Evolutionary conservation across 257 asterid genomes (phyloP).

Genomic region (Gentiana macrophylla): DNA sequence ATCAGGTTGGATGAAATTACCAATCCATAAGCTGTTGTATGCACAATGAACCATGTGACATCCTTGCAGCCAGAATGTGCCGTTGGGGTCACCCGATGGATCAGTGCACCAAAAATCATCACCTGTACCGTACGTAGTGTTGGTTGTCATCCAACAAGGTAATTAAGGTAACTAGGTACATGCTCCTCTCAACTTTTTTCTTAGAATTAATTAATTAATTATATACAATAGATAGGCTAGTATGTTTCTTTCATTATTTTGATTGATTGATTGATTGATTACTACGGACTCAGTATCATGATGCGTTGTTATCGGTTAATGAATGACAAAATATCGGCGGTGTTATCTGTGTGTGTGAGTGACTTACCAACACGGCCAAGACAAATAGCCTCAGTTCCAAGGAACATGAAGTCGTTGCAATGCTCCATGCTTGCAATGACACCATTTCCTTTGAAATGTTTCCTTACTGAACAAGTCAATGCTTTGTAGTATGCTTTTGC

Average conservation of each 20-base stretch:
- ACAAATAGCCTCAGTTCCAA: conserved; percentile 69
- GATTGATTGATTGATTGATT: too few relatives aligned
- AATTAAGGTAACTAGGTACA: too few relatives aligned
- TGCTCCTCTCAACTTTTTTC: too few relatives aligned
- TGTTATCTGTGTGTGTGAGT: too few relatives aligned
- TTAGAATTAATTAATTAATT: too few relatives aligned
- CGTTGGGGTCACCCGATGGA: conserved; percentile 88
- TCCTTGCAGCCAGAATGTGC: conserved; percentile 92
- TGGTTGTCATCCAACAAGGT: too few relatives aligned
- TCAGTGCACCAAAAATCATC: conserved; percentile 98
- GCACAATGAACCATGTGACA: conserved; percentile 99
- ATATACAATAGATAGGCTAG: too few relatives aligned
- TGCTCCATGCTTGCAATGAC: conserved; percentile 98
- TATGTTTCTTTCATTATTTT: too few relatives aligned
- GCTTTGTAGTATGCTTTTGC: conserved; percentile 86
- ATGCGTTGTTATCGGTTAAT: too few relatives aligned
- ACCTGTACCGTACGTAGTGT: conserved; percentile 31
- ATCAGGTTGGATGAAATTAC: conserved; percentile 88
- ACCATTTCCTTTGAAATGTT: conserved; percentile 89
- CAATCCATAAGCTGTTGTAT: conserved; percentile 95
- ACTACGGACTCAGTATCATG: too few relatives aligned
- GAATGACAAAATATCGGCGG: too few relatives aligned
- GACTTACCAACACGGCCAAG: conserved; percentile 88
- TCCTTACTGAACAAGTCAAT: conserved; percentile 46
- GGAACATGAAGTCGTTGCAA: conserved; percentile 94